phyloP scores from a whole-genome alignment of 2,329 filamentous ascomycete species.

The Aspergillus sergii region DNA sequence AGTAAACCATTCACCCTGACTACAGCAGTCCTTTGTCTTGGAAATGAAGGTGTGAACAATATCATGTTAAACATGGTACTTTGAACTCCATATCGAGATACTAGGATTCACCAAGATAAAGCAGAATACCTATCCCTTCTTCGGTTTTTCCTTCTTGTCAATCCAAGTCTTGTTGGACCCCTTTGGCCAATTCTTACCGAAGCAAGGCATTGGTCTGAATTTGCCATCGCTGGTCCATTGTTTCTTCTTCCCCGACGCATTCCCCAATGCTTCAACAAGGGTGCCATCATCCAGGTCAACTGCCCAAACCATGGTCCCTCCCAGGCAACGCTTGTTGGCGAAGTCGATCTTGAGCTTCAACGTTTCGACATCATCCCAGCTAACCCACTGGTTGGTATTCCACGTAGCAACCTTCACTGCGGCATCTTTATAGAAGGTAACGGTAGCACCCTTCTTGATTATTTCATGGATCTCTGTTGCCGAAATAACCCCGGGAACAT shows the following conservation, averaged over 20 bases:
- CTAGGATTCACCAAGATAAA: background rate
- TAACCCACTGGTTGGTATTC: constrained; percentile 20
- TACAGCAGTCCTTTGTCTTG: background rate
- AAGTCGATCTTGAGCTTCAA: constrained; percentile 21
- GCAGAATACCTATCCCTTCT: background rate
- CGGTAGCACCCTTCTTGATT: constrained; percentile 1
- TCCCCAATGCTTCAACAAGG: constrained; percentile 9
- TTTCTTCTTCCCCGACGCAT: constrained; percentile 10
- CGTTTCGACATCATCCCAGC: constrained; percentile 20
- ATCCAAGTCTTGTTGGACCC: background rate
- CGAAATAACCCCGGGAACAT: constrained; percentile 8
- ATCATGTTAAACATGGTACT: background rate
- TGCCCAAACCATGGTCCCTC: constrained; percentile 22
- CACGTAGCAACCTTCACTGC: constrained; percentile 17
- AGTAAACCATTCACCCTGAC: background rate
- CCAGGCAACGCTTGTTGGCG: constrained; percentile 21
- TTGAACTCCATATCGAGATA: background rate
- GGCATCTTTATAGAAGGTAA: constrained; percentile 12
- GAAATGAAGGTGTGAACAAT: background rate
- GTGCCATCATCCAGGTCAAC: constrained; percentile 20
- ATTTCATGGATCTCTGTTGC: constrained; percentile 11
- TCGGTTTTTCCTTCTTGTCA: background rate
- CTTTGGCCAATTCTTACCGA: background rate
- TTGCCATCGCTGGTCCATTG: background rate
- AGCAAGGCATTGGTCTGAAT: background rate